A percentile compares a stretch with the other conserved stretches of the same genome.
Evolutionary conservation across 2,329 filamentous ascomycete species (phyloP).

Genomic region (Colletotrichum eremochloae): DNA sequence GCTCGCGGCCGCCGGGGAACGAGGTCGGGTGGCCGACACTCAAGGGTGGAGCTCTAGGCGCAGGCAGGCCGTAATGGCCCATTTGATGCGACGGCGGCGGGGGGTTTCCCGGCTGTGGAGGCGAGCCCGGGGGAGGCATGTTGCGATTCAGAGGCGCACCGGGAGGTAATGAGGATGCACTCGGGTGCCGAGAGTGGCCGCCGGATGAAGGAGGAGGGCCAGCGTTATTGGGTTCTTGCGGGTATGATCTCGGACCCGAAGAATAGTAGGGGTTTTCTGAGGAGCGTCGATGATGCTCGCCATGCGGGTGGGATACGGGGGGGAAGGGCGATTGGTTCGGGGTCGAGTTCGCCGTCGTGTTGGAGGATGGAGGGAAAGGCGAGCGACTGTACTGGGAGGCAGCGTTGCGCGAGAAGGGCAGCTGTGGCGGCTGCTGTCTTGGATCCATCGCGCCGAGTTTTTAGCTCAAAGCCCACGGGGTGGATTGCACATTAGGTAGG

Average conservation of each 20-base stretch:
- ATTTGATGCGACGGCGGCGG: conserved; percentile 50
- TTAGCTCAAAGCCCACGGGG: conserved; percentile 50
- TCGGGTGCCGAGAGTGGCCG: conserved; percentile 58
- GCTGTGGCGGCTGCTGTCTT: conserved; percentile 51
- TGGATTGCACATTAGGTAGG: conserved; percentile 37
- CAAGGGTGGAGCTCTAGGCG: conserved; percentile 59
- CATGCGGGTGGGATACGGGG: conserved; percentile 44
- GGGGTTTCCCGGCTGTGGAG: conserved; percentile 55
- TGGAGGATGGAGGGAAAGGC: conserved; percentile 44
- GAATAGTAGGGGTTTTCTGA: conserved; percentile 60
- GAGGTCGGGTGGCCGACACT: conserved; percentile 59
- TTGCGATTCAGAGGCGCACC: conserved; percentile 54
- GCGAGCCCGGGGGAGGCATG: conserved; percentile 63
- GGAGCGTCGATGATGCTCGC: conserved; percentile 53
- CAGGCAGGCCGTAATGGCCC: conserved; percentile 60
- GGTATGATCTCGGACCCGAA: conserved; percentile 52
- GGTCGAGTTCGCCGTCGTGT: conserved; percentile 27
- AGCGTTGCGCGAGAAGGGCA: conserved; percentile 48
- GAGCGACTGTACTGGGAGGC: conserved; percentile 50
- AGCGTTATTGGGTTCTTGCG: conserved; percentile 47
- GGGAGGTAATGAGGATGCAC: conserved; percentile 59
- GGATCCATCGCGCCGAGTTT: conserved; percentile 53
- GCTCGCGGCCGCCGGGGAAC: conserved; percentile 64
- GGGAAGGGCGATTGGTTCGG: conserved; percentile 44
- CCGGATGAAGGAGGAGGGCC: conserved; percentile 49